Percentiles rank a stretch among this genome's conserved stretches.
phyloP scores from a whole-genome alignment of 2,329 filamentous ascomycete genomes.

The Aureobasidium lini region DNA sequence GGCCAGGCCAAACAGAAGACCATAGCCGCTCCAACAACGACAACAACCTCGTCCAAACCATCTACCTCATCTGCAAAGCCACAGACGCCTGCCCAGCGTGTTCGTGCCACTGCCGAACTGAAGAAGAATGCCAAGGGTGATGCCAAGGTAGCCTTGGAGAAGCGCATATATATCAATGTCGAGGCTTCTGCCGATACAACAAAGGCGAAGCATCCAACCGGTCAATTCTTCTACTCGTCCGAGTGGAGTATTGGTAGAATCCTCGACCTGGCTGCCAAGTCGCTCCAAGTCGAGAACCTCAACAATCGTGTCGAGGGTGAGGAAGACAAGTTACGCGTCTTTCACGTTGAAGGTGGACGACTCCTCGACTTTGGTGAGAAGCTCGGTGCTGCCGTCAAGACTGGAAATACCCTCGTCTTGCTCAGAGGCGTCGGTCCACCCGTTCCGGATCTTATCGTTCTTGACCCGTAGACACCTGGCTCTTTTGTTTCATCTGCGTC shows the following conservation, averaged over 20 bases:
- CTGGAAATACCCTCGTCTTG: constrained; percentile 84
- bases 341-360: constrained; percentile 84
- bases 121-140: constrained; percentile 90
- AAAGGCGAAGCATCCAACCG: constrained; percentile 68
- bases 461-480: not conserved
- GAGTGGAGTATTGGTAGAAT: constrained; percentile 88
- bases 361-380: constrained; percentile 84
- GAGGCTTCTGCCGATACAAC: constrained; percentile 85
- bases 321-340: constrained; percentile 74
- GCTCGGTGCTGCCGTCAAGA: constrained; percentile 63
- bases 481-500: not conserved
- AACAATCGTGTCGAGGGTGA: constrained; percentile 73
- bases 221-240: constrained; percentile 43
- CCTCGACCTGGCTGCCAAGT: constrained; percentile 68
- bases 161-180: constrained; percentile 82
- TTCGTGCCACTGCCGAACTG: constrained; percentile 65
- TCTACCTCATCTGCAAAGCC: constrained; percentile 17
- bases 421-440: constrained; percentile 78
- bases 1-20: constrained; percentile 55
- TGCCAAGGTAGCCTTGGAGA: constrained; percentile 68
- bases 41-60: not conserved
- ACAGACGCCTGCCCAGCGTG: constrained; percentile 53
- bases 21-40: constrained; percentile 13
- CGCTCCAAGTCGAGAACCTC: constrained; percentile 71
- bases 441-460: constrained; percentile 60